Evolutionary conservation across 192 early-diverging fungal species (phyloP).

Genomic region (Gryganskiella cystojenkinii): DNA sequence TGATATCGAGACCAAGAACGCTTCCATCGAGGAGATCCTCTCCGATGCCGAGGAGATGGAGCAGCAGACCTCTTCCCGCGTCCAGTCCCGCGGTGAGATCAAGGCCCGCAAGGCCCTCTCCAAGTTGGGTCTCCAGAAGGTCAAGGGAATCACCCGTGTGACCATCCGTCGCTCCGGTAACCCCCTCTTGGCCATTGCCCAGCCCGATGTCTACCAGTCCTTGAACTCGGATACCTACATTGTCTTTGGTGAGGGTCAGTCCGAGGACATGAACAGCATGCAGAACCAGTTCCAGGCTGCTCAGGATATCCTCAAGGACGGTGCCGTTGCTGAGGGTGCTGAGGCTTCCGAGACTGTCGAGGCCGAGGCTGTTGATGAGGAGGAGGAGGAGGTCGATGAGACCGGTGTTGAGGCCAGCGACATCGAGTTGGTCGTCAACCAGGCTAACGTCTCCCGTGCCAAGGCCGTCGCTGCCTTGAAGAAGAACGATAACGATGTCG

Average conservation of each 20-base stretch:
- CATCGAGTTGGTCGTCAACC: slow-evolving; percentile 93
- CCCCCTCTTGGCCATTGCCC: slow-evolving; percentile 86
- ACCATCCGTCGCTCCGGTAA: slow-evolving; percentile 79
- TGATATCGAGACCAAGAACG: slow-evolving; percentile 56
- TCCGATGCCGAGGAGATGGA: slow-evolving; percentile 32
- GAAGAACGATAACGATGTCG: slow-evolving; percentile 87
- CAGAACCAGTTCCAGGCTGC: slow-evolving; percentile 78
- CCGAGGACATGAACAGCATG: slow-evolving; percentile 81
- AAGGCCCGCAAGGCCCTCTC: slow-evolving; percentile 97
- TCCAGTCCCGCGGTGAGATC: slow-evolving; percentile 87
- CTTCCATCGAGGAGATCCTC: slow-evolving; percentile 54
- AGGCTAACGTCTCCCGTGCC: slow-evolving; percentile 87
- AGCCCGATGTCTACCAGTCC: slow-evolving; percentile 95
- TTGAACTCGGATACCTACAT: slow-evolving; percentile 92
- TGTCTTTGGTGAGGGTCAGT: slow-evolving; percentile 95
- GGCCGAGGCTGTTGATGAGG: slow-evolving; percentile 62
- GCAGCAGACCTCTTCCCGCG: slow-evolving; percentile 43
- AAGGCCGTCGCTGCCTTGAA: slow-evolving; percentile 95
- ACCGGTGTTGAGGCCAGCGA: slow-evolving; percentile 83
- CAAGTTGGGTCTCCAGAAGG: slow-evolving; percentile 90
- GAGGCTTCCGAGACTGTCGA: slow-evolving; percentile 53
- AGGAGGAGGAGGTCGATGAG: slow-evolving; percentile 82
- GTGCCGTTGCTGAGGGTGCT: slow-evolving; percentile 45
- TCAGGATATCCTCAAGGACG: slow-evolving; percentile 68
- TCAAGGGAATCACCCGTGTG: slow-evolving; percentile 89